A percentile compares a stretch with the other conserved stretches of the same genome.
Conservation (phyloP, 306 rosid genomes). For the Vigna reflexopilosa region DNA sequence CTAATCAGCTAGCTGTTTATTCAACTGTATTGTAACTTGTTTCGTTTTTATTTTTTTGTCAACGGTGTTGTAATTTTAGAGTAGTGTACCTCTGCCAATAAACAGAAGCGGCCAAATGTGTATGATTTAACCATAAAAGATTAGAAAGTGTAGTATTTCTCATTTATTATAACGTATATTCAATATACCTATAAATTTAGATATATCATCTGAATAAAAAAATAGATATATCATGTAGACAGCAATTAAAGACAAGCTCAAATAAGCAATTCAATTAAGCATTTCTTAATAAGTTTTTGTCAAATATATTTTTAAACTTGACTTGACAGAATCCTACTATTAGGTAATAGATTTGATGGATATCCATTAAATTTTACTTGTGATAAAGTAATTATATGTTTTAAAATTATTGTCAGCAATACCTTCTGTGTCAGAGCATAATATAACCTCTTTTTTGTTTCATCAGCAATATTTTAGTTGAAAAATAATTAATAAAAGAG, state of each 20-base stretch:
- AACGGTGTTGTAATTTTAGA: conserved; percentile 24
- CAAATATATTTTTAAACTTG: neutral
- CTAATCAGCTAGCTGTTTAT: conserved; percentile 39
- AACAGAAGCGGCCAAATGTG: conserved; percentile 26
- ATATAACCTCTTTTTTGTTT: too few species aligned
- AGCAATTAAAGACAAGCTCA: neutral
- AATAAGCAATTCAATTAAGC: neutral
- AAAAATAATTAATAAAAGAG: too few species aligned
- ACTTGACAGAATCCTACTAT: neutral
- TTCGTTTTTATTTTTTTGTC: neutral
- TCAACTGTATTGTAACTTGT: conserved; percentile 31
- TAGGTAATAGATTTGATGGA: too few species aligned
- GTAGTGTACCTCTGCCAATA: conserved; percentile 32
- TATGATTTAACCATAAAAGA: conserved; percentile 34
- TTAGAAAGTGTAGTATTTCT: conserved; percentile 3
- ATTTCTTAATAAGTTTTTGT: neutral
- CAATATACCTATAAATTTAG: conserved; percentile 5
- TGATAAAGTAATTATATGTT: too few species aligned
- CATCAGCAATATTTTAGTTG: too few species aligned
- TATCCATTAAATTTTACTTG: too few species aligned
- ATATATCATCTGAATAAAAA: conserved; percentile 8
- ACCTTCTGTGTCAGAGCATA: too few species aligned
- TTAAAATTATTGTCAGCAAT: too few species aligned
- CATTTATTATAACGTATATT: neutral
- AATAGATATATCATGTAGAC: conserved; percentile 16